Evolutionary conservation across 257 asterid genomes (phyloP).

Genomic region (Penstemon eatonii): DNA sequence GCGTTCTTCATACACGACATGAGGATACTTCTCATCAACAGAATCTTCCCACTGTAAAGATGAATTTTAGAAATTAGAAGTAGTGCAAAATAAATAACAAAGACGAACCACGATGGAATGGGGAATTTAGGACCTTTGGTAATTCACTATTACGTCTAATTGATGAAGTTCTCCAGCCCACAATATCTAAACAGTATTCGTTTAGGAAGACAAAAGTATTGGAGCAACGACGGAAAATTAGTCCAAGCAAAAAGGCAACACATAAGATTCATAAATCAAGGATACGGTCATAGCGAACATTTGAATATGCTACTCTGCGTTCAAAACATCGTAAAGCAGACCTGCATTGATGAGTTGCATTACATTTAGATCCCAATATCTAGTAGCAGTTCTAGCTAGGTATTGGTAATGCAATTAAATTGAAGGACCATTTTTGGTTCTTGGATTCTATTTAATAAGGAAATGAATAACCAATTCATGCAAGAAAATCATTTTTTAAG

Average conservation of each 20-base stretch:
- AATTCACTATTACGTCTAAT: slow-evolving; percentile 85
- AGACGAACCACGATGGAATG: slow-evolving; percentile 16
- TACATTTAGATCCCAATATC: neutral
- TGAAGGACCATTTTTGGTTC: neutral
- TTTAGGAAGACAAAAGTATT: slow-evolving; percentile 41
- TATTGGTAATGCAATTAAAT: slow-evolving; percentile 18
- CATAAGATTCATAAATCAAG: slow-evolving; percentile 29
- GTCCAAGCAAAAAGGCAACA: slow-evolving; percentile 9
- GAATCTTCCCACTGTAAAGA: slow-evolving; percentile 83
- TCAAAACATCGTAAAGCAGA: slow-evolving; percentile 76
- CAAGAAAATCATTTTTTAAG: no score
- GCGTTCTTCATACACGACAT: slow-evolving; percentile 87
- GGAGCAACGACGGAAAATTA: neutral
- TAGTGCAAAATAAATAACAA: slow-evolving; percentile 4
- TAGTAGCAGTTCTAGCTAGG: slow-evolving; percentile 17
- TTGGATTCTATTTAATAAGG: no score
- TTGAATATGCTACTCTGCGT: slow-evolving; percentile 92
- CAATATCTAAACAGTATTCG: slow-evolving; percentile 61
- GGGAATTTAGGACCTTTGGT: slow-evolving; percentile 63
- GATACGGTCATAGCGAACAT: slow-evolving; percentile 97
- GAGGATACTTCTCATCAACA: slow-evolving; percentile 83
- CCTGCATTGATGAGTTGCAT: slow-evolving; percentile 50
- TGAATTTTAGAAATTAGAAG: slow-evolving; percentile 6
- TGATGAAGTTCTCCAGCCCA: slow-evolving; percentile 99
- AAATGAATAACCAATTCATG: no score